Percentiles rank a stretch among this genome's conserved stretches.
Evolutionary conservation across 1,139 yeast genomes (phyloP).

Genomic region (Debaryomyces sp.): DNA sequence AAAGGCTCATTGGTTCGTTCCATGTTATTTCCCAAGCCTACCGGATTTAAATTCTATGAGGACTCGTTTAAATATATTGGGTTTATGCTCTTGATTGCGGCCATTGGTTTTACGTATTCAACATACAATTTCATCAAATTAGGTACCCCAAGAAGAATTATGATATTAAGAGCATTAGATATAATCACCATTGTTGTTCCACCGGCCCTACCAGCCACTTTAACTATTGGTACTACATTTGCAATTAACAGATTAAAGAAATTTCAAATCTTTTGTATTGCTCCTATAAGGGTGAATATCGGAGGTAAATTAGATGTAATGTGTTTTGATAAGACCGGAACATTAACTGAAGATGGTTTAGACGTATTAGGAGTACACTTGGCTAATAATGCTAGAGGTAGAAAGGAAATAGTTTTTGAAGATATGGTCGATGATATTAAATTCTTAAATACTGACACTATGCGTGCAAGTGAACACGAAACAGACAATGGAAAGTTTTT

Average conservation of each 20-base stretch:
- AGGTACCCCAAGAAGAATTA: constrained; percentile 68
- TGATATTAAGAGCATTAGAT: constrained; percentile 87
- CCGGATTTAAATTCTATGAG: constrained; percentile 88
- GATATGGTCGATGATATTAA: constrained; percentile 38
- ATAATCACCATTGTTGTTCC: constrained; percentile 96
- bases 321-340: constrained; percentile 97
- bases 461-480: constrained; percentile 19
- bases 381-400: constrained; percentile 52
- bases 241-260: constrained; percentile 76
- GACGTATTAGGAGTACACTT: constrained; percentile 89
- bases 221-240: constrained; percentile 94
- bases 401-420: constrained; percentile 56
- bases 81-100: constrained; percentile 86
- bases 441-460: constrained; percentile 17
- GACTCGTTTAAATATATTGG: constrained; percentile 97
- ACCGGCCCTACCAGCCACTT: constrained; percentile 96
- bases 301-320: constrained; percentile 91
- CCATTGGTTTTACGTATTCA: constrained; percentile 80
- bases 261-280: constrained; percentile 74
- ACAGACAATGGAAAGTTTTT: constrained; percentile 37
- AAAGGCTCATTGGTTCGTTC: constrained; percentile 95
- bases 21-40: constrained; percentile 94
- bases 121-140: constrained; percentile 79
- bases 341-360: constrained; percentile 93
- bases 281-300: constrained; percentile 91